Base-by-base conservation (phyloP, 1,284 basidiomycete species). In the Irpex lacteus region DNA sequence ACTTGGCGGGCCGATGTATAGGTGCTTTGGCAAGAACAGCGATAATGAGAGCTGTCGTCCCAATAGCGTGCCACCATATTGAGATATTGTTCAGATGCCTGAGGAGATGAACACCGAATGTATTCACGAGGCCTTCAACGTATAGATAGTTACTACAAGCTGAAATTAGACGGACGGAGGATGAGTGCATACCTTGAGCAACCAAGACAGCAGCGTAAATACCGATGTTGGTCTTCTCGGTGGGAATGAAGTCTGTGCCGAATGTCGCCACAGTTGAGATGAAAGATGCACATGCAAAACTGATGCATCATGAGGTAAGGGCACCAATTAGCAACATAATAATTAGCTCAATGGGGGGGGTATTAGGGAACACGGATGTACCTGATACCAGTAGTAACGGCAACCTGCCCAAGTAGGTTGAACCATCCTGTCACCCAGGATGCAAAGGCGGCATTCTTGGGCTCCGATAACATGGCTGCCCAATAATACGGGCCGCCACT, bases 401-500 rank as follows among this genome's bases (percentile, higher is more conserved):
- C 89, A 0, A 91, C 89, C 74, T 91, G 90, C 2, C 89, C 89
- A 3, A 90, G 78, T 13, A 92, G 76, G 72, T 92, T 92, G 76
- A 91, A 91, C 88, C 87, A 89, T 11, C 87, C 87, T 6, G 85
- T 87, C 34, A 89, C 80, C 88, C 88, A 90, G 1, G 88, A 90
- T 2, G 87, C 85, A 26, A 90, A 77, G 0, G 88, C 77, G 2
- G 88, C 86, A 55, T 82, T 71, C 68, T 82, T 67, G 1, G 81
- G 82, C 62, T 78, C 77, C 6, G 87, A 86, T 1, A 91, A 74
- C 86, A 89, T 89, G 1, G 89, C 88, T 18, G 88, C 85, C 89
- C 89, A 91, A 73, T 86, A 90, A 69, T 91, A 90, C 0, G 89
- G 89, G 0, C 90, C 90, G 4, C 89, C 90, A 58, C 85, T 87